Base-by-base conservation (phyloP, 306 rosid genomes). In the Abrus pulchellus region DNA sequence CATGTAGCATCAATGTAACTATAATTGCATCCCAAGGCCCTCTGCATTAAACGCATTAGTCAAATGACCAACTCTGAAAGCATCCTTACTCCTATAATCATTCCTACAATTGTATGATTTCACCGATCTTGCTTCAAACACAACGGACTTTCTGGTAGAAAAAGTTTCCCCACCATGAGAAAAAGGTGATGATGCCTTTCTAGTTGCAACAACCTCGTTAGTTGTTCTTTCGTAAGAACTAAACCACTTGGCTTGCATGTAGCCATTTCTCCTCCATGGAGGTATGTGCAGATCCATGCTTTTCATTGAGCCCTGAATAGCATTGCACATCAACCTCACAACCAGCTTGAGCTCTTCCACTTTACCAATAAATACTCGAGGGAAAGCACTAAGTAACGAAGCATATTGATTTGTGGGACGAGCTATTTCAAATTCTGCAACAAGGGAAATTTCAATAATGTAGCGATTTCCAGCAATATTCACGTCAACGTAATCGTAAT, bases 191-290 rank as follows among this genome's bases (percentile, higher is more conserved):
- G 53, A 7, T 1, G 9, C 59, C 6, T 80, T 85, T 29, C 50
- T 68, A 1, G 79, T 62, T 60, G 90, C 41, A 49, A 20, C 20
- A 20, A 77, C 56, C 33, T 77, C 85, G 62, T 83, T 93, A 0
- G 91, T 87, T 27, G 97, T 93, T 56, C 99, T 50, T 64, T 80
- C 90, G 80, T 91, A 92, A 56, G 93, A 75, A 73, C 90, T 74
- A 43, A 89, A 90, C 99, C 99, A 95, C 86, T 90, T 95, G 12
- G 86, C 86, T 52, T 83, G 89, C 93, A 93, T 85, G 85, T 92
- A 92, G 12, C 72, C 80, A 2, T 86, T 84, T 87, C 91, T 90
- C 47, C 99, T 90, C 99, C 99, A 93, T 5, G 98, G 99, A 9
- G 99, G 92, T 13, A 88, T 50, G 0, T 82, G 86, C 83, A 95